Percentiles rank a stretch among this genome's conserved stretches.
Conservation (phyloP, 108 stramenopile genomes). For the Pseudonitzschia multiseries region DNA sequence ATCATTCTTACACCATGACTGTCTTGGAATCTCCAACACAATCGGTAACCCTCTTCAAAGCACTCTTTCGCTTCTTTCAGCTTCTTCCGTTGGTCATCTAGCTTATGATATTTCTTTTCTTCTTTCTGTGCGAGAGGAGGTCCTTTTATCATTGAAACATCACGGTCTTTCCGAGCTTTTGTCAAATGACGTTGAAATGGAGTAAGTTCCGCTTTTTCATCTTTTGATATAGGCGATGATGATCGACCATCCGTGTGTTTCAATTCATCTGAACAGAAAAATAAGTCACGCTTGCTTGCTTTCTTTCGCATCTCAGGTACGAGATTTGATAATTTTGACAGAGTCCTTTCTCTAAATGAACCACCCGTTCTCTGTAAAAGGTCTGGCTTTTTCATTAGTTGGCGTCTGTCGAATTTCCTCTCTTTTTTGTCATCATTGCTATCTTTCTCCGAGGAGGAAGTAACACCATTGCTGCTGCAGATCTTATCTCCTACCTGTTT, state of each 20-base stretch:
- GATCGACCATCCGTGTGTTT: neutral
- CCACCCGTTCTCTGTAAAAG: neutral
- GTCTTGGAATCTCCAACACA: conserved; percentile 36
- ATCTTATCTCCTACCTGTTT: neutral
- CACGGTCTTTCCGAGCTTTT: neutral
- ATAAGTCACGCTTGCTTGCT: conserved; percentile 18
- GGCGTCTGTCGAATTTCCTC: neutral
- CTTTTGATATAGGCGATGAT: neutral
- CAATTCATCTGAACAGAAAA: conserved; percentile 6
- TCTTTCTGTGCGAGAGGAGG: neutral
- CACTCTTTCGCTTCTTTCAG: conserved; percentile 26
- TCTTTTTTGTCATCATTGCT: neutral
- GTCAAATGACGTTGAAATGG: neutral
- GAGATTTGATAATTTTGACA: conserved; percentile 5
- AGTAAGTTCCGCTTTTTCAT: neutral
- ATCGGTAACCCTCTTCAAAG: conserved; percentile 32
- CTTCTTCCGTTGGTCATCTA: conserved; percentile 17
- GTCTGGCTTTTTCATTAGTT: neutral
- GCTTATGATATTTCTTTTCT: conserved; percentile 16
- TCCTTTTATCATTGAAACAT: neutral
- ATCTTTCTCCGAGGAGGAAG: neutral
- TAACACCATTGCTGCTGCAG: neutral
- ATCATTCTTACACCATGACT: conserved; percentile 17
- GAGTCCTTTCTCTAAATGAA: neutral
- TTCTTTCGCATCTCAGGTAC: conserved; percentile 36